Evolutionary conservation across 2,329 filamentous ascomycete species (phyloP), one percentile per base, ranked within the genome.

Genomic region (Anthostomella pinea): DNA sequence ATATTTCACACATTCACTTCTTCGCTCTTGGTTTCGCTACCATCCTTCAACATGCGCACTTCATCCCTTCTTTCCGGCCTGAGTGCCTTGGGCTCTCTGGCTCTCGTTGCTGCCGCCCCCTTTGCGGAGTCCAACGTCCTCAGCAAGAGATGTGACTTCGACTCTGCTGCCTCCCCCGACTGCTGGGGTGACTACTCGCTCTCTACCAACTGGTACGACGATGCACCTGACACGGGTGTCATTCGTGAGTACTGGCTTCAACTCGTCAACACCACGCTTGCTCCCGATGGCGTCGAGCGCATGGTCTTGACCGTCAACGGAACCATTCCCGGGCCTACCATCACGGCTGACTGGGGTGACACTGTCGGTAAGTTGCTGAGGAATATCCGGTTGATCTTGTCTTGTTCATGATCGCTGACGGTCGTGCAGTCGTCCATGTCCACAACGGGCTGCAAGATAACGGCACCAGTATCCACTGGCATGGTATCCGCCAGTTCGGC

Each of bases 391-490:
- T 20, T 13, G 20, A 11, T 13, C n/a, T 20, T 33, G 11, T 13
- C n/a, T 18, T 24, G 15, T 23, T 5, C 15, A 20, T 9, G n/a
- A 7, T n/a, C 11, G 24, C 47, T 56, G 20, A 51, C 43, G 15
- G 25, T 8, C 49, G 45, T 20, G 59, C 77, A 22, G 54, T 62
- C 13, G 54, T 79, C n/a, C 72, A 73, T 38, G 68, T 83, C 7
- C 70, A 62, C 17, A 83, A 81, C 49, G 63, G 30, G 35, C 69
- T 59, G 59, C 61, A 67, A 42, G 48, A 48, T 21, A 82, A 83
- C 43, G 77, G 77, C 26, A 82, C 77, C 6, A 68, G 67, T 8
- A 72, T 83, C 18, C 79, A 83, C 51, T 83, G 72, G 65, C 79
- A 83, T 49, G 81, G 77, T 13, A 60, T 84, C 21, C 70, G 74